Evolutionary conservation across 352 stramenopile species (phyloP).

Genomic region (Thalassiosira sp.): DNA sequence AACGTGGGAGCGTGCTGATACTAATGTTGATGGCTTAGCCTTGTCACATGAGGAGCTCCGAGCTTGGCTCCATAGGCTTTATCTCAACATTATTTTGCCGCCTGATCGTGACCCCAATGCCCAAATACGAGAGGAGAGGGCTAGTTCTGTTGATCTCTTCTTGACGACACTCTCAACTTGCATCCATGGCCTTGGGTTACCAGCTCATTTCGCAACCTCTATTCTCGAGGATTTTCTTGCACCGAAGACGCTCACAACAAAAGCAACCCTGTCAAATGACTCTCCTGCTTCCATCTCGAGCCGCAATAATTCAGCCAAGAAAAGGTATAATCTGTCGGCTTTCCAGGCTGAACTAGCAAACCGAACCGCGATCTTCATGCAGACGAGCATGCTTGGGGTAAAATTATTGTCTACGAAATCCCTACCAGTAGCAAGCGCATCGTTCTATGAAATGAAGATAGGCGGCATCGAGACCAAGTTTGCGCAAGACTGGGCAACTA

Average conservation of each 20-base stretch:
- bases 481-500: conserved; percentile 6
- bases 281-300: conserved; percentile 18
- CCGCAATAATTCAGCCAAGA: conserved; percentile 12
- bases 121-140: conserved; percentile 21
- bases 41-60: conserved; percentile 16
- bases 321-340: conserved; percentile 30
- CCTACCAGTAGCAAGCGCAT: conserved; percentile 24
- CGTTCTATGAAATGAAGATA: conserved; percentile 30
- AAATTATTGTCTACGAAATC: conserved; percentile 16
- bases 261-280: conserved; percentile 32
- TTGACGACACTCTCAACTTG: conserved; percentile 24
- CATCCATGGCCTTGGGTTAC: conserved; percentile 7
- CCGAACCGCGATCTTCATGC: conserved; percentile 37
- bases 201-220: conserved; percentile 28
- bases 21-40: not conserved
- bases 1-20: conserved; percentile 13
- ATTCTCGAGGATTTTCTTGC: conserved; percentile 25
- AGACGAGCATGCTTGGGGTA: conserved; percentile 26
- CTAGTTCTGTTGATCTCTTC: conserved; percentile 20
- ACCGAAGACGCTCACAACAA: conserved; percentile 10
- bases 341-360: conserved; percentile 34
- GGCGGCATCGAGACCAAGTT: conserved; percentile 16
- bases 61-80: conserved; percentile 22
- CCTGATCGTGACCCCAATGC: conserved; percentile 22
- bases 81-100: conserved; percentile 19